Conservation (phyloP, 2,329 filamentous ascomycete species). For the Xylaria sp. region DNA sequence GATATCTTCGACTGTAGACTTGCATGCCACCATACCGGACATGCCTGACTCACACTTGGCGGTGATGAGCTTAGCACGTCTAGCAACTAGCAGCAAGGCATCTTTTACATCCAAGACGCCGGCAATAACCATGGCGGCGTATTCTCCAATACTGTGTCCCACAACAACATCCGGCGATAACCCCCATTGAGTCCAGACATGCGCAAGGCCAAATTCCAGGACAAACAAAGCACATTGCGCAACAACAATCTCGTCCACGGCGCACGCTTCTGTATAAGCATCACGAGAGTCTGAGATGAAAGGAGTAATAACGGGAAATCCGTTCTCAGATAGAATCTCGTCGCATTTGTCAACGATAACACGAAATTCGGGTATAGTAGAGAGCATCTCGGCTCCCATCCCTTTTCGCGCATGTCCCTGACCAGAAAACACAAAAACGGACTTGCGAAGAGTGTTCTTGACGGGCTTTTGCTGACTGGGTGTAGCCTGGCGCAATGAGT, state of each 20-base stretch:
- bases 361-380: constrained; percentile 45
- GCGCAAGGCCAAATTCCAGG: constrained; percentile 48
- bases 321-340: constrained; percentile 39
- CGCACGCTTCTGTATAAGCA: not conserved
- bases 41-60: constrained; percentile 31
- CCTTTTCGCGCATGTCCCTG: constrained; percentile 48
- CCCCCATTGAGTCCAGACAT: constrained; percentile 44
- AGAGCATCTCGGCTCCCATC: constrained; percentile 48
- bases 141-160: constrained; percentile 46
- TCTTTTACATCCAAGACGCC: constrained; percentile 37
- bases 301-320: constrained; percentile 47
- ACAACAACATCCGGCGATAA: constrained; percentile 39
- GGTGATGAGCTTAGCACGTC: constrained; percentile 41
- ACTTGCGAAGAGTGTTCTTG: constrained; percentile 25
- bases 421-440: constrained; percentile 51
- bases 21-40: constrained; percentile 42
- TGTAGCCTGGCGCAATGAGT: constrained; percentile 7
- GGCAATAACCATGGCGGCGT: constrained; percentile 42
- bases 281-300: constrained; percentile 53
- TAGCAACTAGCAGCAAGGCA: constrained; percentile 40
- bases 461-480: not conserved
- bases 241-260: constrained; percentile 36
- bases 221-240: constrained; percentile 48
- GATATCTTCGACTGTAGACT: constrained; percentile 18
- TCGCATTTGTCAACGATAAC: constrained; percentile 44